Base-by-base conservation (phyloP, 768 basidiomycete genomes). In the Rhizopogon vinicolor region DNA sequence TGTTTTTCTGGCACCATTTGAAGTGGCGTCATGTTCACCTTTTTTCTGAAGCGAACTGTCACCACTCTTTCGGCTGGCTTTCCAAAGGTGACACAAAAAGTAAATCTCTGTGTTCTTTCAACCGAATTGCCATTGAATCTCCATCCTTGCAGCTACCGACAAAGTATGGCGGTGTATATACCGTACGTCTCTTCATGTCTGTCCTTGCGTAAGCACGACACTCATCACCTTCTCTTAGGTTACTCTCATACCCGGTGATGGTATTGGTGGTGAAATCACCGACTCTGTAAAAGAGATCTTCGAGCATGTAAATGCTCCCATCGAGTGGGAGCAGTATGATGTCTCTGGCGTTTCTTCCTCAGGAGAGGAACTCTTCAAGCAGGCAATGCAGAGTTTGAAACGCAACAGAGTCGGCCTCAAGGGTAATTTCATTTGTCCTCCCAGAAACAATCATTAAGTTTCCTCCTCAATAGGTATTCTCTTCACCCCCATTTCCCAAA, bases 231-330 rank as follows among this genome's bases (percentile, higher is more conserved):
- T 53, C 6, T 52, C 39, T 54, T 69, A 93, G 91, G 93, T 97
- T 63, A 98, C 95, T 56, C 85, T 98, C 67, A 96, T 98, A 63
- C 95, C 96, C 44, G 97, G 97, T 62, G 97, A 99, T 68, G 97
- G 97, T 76, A 87, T 99, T 65, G 97, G 97, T 60, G 83, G 85
- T 65, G 97, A 99, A 76, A 93, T 99, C 68, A 93, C 96, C 57
- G 92, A 96, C 74, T 95, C 93, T 1, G 95, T 99, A 62, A 98
- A 99, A 76, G 95, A 98, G 74, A 95, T 99, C 68, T 99, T 99
- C 68, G 93, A 96, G 71, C 82, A 91, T 62, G 84, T 93, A 69
- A 99, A 98, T 68, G 97, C 95, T 33, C 97, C 97, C 71, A 96
- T 99, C 74, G 93, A 98, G 70, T 97, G 93, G 91, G 95, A 98